These are phyloP conservation scores for Morella rubra DNA, from an alignment of 306 rosid species.

Conservation along the genomic window DNA sequence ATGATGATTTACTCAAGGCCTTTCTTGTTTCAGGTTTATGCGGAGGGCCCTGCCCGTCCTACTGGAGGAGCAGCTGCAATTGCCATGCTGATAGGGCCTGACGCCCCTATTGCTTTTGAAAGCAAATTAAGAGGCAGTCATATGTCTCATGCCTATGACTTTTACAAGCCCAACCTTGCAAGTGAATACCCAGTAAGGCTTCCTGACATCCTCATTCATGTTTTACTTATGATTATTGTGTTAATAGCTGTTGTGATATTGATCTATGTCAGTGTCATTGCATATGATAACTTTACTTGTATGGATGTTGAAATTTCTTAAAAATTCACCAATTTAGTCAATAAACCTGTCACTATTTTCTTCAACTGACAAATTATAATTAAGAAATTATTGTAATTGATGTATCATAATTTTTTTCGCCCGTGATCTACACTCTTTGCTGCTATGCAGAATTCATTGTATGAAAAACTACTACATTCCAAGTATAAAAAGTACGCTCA, in stretches of 20 bases:
- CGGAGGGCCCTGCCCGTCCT: conserved; percentile 94
- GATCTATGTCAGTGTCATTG: background rate
- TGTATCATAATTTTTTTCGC: no score
- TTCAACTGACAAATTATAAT: no score
- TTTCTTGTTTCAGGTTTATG: conserved; percentile 63
- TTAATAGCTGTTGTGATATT: no score
- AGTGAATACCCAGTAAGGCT: conserved; percentile 81
- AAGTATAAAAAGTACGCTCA: background rate
- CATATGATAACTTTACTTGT: conserved; percentile 2
- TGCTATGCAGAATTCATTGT: background rate
- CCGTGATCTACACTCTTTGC: no score
- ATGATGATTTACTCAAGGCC: background rate
- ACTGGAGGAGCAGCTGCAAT: conserved; percentile 95
- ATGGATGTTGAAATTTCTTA: background rate
- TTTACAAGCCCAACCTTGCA: conserved; percentile 85
- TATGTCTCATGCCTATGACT: conserved; percentile 83
- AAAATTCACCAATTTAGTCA: no score
- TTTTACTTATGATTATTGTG: no score
- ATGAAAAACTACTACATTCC: background rate
- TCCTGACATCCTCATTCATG: background rate
- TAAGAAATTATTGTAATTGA: no score
- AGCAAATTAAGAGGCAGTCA: conserved; percentile 80
- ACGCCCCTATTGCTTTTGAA: conserved; percentile 80
- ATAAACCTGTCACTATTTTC: no score
- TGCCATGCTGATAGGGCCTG: conserved; percentile 80